Evolutionary conservation across 495 filamentous ascomycete species (phyloP).

Genomic region (Trichoderma orchidacearum): DNA sequence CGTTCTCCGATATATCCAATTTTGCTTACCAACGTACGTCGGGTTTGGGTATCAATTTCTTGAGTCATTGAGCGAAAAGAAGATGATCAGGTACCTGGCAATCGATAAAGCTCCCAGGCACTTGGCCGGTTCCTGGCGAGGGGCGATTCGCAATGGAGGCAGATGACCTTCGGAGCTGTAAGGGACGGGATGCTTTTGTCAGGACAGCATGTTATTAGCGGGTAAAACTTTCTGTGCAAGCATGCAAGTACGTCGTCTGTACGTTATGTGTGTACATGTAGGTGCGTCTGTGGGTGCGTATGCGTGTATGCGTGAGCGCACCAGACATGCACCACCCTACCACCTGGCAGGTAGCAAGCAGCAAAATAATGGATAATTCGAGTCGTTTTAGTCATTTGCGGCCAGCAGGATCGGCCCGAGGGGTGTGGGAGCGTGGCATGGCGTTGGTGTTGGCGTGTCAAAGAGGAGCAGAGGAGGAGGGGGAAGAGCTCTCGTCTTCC

Average conservation of each 20-base stretch:
- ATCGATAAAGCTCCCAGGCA: conserved; percentile 1
- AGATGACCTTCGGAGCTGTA: not conserved
- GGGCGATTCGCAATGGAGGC: not conserved
- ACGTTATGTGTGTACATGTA: not conserved
- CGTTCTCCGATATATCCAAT: not conserved
- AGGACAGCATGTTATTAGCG: not conserved
- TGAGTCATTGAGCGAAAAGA: not conserved
- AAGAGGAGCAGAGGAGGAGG: not conserved
- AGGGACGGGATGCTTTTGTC: not conserved
- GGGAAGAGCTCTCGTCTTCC: not conserved
- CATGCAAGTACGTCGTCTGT: not conserved
- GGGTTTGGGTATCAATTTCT: not conserved
- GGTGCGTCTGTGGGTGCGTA: not conserved
- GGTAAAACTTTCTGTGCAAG: not conserved
- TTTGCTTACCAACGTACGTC: not conserved
- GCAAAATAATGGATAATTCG: too few species aligned
- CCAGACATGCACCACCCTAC: too few species aligned
- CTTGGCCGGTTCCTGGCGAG: not conserved
- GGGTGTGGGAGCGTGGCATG: not conserved
- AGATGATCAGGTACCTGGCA: not conserved
- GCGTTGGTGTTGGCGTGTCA: not conserved
- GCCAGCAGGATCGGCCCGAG: not conserved
- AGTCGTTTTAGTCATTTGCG: not conserved
- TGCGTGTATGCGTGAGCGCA: conserved; percentile 1
- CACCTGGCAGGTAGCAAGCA: too few species aligned